These are phyloP conservation scores for Fusarium verticillioides DNA, from an alignment of 2,329 filamentous ascomycete genomes.

Conservation along the genomic window DNA sequence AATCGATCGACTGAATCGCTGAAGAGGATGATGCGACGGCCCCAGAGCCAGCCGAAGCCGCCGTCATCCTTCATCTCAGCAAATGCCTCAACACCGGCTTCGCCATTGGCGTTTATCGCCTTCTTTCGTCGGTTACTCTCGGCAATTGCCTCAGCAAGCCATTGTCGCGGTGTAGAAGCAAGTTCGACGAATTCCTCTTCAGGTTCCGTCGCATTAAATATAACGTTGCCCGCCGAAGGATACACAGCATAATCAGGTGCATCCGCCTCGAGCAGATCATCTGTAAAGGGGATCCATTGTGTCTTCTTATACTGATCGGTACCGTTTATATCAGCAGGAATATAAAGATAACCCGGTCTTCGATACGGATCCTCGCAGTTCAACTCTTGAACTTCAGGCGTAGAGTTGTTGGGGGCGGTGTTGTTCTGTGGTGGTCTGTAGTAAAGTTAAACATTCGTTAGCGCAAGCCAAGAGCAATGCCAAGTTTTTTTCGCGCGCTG, in stretches of 20 bases:
- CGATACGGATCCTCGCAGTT: slow-evolving; percentile 44
- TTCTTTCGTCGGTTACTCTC: slow-evolving; percentile 25
- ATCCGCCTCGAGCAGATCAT: slow-evolving; percentile 69
- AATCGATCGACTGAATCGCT: slow-evolving; percentile 38
- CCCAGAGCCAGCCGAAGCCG: slow-evolving; percentile 36
- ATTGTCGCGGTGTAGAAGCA: slow-evolving; percentile 31
- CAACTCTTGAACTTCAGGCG: neutral
- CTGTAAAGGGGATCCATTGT: slow-evolving; percentile 31
- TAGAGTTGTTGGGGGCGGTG: neutral
- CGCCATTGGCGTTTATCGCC: neutral
- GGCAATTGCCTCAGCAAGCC: slow-evolving; percentile 25
- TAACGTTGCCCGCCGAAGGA: slow-evolving; percentile 56
- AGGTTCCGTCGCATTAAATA: slow-evolving; percentile 73
- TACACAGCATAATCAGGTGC: slow-evolving; percentile 57
- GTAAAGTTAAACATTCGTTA: slow-evolving; percentile 12
- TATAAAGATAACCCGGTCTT: slow-evolving; percentile 67
- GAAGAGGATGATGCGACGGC: slow-evolving; percentile 33
- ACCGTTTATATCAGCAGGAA: slow-evolving; percentile 52
- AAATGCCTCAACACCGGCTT: neutral
- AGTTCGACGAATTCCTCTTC: slow-evolving; percentile 15
- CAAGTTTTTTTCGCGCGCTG: slow-evolving; percentile 10
- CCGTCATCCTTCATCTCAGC: slow-evolving; percentile 27
- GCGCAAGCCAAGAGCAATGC: slow-evolving; percentile 17
- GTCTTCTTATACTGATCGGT: slow-evolving; percentile 72
- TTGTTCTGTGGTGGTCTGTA: neutral